These are phyloP conservation scores for Cyphellophora europaea DNA, from an alignment of 2,329 filamentous ascomycete genomes.

Conservation along the genomic window DNA sequence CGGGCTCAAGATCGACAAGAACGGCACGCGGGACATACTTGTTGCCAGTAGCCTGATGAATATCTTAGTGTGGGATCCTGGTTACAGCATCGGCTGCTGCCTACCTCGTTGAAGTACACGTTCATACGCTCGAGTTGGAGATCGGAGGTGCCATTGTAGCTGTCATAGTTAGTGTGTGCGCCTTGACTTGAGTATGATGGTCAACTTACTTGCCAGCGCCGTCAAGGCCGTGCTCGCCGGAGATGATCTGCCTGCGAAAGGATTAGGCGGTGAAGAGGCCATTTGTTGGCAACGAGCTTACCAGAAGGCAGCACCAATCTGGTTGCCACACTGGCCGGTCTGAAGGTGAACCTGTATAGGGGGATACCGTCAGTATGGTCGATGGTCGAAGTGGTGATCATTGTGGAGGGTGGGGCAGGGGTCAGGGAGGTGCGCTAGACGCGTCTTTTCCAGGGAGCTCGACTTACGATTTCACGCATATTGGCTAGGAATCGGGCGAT, in stretches of 20 bases:
- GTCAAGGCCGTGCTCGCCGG: constrained; percentile 92
- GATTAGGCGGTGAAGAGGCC: constrained; percentile 29
- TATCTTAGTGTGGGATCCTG: constrained; percentile 5
- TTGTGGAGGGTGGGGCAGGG: neutral
- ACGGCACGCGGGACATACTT: constrained; percentile 99
- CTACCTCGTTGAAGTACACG: constrained; percentile 95
- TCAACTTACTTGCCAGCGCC: constrained; percentile 81
- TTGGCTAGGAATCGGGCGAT: constrained; percentile 30
- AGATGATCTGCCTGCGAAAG: constrained; percentile 62
- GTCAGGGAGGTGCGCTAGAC: neutral
- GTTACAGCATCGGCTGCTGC: constrained; percentile 13
- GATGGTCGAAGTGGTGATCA: neutral
- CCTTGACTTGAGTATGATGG: constrained; percentile 3
- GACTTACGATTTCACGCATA: constrained; percentile 67
- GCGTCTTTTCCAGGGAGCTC: constrained; percentile 5
- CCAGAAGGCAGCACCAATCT: constrained; percentile 99
- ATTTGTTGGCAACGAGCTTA: constrained; percentile 35
- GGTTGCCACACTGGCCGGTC: constrained; percentile 99
- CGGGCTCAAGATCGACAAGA: constrained; percentile 97
- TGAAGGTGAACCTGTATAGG: constrained; percentile 89
- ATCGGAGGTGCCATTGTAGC: constrained; percentile 96
- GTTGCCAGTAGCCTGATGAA: constrained; percentile 74
- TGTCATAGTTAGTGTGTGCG: too few species aligned
- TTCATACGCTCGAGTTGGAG: constrained; percentile 99
- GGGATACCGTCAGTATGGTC: constrained; percentile 47